A percentile compares a stretch with the other conserved stretches of the same genome.
Conservation (phyloP, 2,329 filamentous ascomycete genomes). For the Talaromyces sp. region DNA sequence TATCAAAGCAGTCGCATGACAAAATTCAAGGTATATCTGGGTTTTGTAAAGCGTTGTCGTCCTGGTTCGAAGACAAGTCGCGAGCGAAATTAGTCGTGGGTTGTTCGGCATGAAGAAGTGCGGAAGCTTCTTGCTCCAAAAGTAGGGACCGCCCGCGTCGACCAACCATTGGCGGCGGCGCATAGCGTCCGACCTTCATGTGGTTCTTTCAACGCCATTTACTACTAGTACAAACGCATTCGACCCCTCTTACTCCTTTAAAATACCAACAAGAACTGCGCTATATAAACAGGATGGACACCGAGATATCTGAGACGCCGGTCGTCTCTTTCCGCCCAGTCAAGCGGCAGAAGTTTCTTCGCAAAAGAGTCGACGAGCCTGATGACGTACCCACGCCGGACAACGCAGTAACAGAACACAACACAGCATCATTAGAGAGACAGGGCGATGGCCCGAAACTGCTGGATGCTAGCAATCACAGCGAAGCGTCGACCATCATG, state of each 20-base stretch:
- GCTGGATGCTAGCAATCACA: constrained; percentile 19
- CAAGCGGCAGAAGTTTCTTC: constrained; percentile 52
- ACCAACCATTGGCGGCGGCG: constrained; percentile 5
- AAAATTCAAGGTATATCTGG: not conserved
- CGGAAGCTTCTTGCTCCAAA: constrained; percentile 2
- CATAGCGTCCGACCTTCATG: not conserved
- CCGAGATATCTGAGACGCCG: constrained; percentile 23
- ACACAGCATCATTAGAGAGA: constrained; percentile 14
- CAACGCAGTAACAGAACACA: constrained; percentile 16
- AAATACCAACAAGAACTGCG: too few species aligned
- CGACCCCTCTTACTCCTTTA: not conserved
- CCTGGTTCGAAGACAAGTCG: not conserved
- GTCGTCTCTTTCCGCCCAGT: constrained; percentile 46
- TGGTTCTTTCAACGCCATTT: not conserved
- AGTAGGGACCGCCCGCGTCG: not conserved
- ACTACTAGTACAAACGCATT: not conserved
- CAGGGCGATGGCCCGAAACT: constrained; percentile 19
- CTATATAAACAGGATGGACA: constrained; percentile 27
- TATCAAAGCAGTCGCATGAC: constrained; percentile 8
- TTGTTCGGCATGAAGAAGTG: constrained; percentile 4
- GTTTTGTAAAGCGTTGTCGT: not conserved
- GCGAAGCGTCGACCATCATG: constrained; percentile 31
- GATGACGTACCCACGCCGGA: constrained; percentile 19
- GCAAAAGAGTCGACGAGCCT: constrained; percentile 38
- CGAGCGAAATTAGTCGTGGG: not conserved